Base-by-base conservation (phyloP, 1,284 basidiomycete genomes). In the Apiotrichum gamsii region DNA sequence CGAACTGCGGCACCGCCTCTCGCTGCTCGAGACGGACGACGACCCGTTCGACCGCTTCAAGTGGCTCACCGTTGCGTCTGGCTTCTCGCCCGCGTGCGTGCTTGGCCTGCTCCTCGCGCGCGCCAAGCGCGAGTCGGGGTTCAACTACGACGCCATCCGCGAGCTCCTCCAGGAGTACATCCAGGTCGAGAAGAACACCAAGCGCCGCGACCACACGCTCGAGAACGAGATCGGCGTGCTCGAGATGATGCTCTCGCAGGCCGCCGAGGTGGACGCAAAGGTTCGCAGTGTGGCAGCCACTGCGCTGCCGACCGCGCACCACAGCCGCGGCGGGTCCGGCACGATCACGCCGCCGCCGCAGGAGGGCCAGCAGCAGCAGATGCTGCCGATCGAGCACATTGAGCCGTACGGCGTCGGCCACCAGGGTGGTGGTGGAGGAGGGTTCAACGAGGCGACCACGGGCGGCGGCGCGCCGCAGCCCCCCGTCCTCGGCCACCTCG, bases 1-100 rank as follows among this genome's bases (percentile, higher is more conserved):
- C 3, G 62, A 64, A 40, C 43, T 64, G 18, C 45, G 47, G 5
- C 51, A 60, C 43, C 48, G 62, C 31, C 56, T 58, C 20, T 20
- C 33, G 8, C 42, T 56, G 28, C 49, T 58, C 23, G 49, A 50
- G 23, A 39, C 37, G 8, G 54, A 55, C 34, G 23, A 24, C 14
- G 59, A 59, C 31, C 58, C 62, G 0, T 51, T 64, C 8, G 62
- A 64, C 47, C 47, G 62, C 18, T 60, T 62, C 56, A 64, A 64
- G 52, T 64, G 62, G 62, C 59, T 61, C 45, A 61, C 60, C 1
- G 60, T 63, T 3, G 61, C 59, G 14, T 57, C 54, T 3, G 61
- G 61, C 9, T 63, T 63, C 35, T 49, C 57, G 5, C 51, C 59
- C 3, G 59, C 61, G 19, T 56, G 52, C 19, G 53, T 63, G 19